Evolutionary conservation across 139 green algal species (phyloP).

Genomic region (Klebsormidium nitens): DNA sequence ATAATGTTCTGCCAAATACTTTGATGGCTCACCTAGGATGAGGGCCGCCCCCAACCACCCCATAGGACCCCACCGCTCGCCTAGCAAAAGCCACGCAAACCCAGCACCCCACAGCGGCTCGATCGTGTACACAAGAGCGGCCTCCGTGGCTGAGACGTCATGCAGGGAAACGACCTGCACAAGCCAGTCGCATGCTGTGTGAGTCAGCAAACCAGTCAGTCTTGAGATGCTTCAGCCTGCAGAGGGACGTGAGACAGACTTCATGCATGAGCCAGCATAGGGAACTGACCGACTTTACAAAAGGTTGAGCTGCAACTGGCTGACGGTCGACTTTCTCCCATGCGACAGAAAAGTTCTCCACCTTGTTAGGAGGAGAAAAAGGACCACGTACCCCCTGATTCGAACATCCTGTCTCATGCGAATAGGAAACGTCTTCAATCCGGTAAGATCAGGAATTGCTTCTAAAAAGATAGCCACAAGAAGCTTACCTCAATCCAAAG

Average conservation of each 20-base stretch:
- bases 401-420: neutral
- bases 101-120: slow-evolving; percentile 59
- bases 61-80: slow-evolving; percentile 47
- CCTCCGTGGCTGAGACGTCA: slow-evolving; percentile 44
- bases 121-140: slow-evolving; percentile 58
- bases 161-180: slow-evolving; percentile 36
- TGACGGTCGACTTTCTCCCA: too few species aligned
- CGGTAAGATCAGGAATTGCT: neutral
- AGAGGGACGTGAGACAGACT: too few species aligned
- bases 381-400: neutral
- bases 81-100: slow-evolving; percentile 53
- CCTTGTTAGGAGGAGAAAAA: too few species aligned
- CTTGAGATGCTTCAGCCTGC: neutral
- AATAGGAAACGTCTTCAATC: neutral
- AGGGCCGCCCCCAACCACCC: slow-evolving; percentile 51
- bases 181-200: neutral
- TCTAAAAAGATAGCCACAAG: too few species aligned
- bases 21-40: slow-evolving; percentile 31
- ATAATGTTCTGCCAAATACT: neutral
- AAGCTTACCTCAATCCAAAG: slow-evolving; percentile 46
- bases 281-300: too few species aligned
- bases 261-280: too few species aligned
- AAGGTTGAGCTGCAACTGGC: too few species aligned
- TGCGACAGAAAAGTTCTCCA: too few species aligned
- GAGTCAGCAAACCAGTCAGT: neutral